Percentiles rank a stretch among this genome's conserved stretches.
phyloP scores from a whole-genome alignment of 2,329 filamentous ascomycete genomes.

The Byssothecium circinans region DNA sequence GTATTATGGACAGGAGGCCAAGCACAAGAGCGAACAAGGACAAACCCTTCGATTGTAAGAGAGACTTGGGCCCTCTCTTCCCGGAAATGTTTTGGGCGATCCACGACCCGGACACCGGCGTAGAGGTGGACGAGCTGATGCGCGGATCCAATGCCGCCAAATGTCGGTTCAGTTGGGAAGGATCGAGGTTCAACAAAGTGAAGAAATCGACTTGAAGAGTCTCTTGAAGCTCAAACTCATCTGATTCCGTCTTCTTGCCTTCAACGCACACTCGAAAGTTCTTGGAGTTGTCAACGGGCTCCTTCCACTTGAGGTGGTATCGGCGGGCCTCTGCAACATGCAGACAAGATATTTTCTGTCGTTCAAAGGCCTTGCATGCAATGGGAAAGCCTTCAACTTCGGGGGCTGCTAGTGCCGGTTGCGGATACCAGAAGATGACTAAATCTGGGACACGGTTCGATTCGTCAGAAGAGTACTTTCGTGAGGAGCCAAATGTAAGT shows the following conservation, averaged over 20 bases:
- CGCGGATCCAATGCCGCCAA: constrained; percentile 34
- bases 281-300: constrained; percentile 19
- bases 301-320: constrained; percentile 22
- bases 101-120: background rate
- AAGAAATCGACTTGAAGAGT: constrained; percentile 38
- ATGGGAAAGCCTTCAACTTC: constrained; percentile 23
- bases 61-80: background rate
- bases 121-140: background rate
- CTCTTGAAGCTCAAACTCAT: constrained; percentile 31
- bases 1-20: background rate
- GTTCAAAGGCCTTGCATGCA: constrained; percentile 27
- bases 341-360: constrained; percentile 30
- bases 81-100: background rate
- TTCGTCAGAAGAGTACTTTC: constrained; percentile 4
- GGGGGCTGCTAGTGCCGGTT: constrained; percentile 9
- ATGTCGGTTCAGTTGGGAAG: constrained; percentile 43
- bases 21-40: background rate
- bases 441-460: constrained; percentile 29
- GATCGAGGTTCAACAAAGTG: constrained; percentile 37
- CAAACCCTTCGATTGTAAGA: background rate
- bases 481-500: constrained; percentile 21
- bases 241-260: constrained; percentile 22
- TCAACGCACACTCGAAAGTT: constrained; percentile 37
- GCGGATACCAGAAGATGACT: constrained; percentile 35
- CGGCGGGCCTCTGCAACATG: constrained; percentile 34